Evolutionary conservation across 23 red algal genomes (phyloP).

Genomic region (Chondrus crispus): DNA sequence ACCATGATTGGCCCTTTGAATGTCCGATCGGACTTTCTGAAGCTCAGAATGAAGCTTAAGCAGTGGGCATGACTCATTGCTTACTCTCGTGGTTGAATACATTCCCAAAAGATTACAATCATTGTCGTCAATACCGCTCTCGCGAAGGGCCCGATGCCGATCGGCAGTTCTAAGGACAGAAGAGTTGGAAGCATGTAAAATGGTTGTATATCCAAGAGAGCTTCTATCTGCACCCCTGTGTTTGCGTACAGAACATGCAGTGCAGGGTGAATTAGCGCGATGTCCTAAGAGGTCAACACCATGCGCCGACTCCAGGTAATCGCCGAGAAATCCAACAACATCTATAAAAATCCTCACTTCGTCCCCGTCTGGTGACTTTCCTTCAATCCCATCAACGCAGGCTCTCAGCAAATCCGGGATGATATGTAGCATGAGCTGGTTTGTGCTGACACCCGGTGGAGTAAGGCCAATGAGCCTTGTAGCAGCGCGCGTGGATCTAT

Average conservation of each 20-base stretch:
- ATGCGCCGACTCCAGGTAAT: not conserved
- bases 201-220: no score
- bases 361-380: not conserved
- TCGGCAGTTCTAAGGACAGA: not conserved
- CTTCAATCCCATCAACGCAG: not conserved
- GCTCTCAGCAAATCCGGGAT: not conserved
- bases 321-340: not conserved
- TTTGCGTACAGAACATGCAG: not conserved
- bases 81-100: no score
- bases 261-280: not conserved
- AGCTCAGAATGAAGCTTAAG: no score
- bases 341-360: not conserved
- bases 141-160: not conserved
- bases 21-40: no score
- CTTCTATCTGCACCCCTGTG: no score
- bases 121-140: not conserved
- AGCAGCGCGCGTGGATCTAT: not conserved
- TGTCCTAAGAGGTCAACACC: not conserved
- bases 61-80: no score
- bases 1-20: no score
- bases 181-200: not conserved
- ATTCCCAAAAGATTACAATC: not conserved
- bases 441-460: not conserved
- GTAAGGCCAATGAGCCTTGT: not conserved
- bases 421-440: not conserved